Percentiles rank a stretch among this genome's conserved stretches.
Evolutionary conservation across 2,329 filamentous ascomycete genomes (phyloP).

Genomic region (Trichoderma simmonsii): DNA sequence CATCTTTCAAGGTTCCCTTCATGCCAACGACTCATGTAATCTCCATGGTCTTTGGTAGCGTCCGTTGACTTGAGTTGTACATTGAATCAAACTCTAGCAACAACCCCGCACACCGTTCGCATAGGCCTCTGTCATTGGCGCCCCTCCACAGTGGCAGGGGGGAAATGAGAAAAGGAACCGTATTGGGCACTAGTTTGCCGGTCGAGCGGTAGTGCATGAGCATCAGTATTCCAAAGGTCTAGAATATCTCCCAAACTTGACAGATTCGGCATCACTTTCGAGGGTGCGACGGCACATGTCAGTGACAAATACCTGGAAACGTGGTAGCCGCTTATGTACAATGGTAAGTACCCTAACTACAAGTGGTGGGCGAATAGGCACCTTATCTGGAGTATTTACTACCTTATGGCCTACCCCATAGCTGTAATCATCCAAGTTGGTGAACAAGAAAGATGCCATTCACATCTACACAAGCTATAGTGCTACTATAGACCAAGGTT

Average conservation of each 20-base stretch:
- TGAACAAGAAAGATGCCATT: not conserved
- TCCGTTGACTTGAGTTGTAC: not conserved
- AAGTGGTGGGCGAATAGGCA: not conserved
- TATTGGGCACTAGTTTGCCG: not conserved
- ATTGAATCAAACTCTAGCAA: not conserved
- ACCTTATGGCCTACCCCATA: not conserved
- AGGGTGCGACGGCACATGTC: not conserved
- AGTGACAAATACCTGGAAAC: not conserved
- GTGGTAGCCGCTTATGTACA: not conserved
- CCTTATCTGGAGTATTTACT: not conserved
- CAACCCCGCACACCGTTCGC: constrained; percentile 1
- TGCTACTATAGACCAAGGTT: not conserved
- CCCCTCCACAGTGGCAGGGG: constrained; percentile 8
- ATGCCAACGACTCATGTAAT: not conserved
- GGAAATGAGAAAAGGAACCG: not conserved
- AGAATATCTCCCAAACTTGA: not conserved
- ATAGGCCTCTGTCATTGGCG: not conserved
- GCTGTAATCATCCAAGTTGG: not conserved
- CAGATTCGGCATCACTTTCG: not conserved
- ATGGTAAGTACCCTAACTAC: not conserved
- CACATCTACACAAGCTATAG: not conserved
- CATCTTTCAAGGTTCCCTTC: not conserved
- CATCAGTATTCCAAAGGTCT: constrained; percentile 1
- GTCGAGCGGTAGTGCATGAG: not conserved
- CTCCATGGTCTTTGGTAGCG: not conserved